These are phyloP conservation scores for Yamadazyma epiphylla DNA, from an alignment of 1,139 yeast genomes.

Conservation along the genomic window DNA sequence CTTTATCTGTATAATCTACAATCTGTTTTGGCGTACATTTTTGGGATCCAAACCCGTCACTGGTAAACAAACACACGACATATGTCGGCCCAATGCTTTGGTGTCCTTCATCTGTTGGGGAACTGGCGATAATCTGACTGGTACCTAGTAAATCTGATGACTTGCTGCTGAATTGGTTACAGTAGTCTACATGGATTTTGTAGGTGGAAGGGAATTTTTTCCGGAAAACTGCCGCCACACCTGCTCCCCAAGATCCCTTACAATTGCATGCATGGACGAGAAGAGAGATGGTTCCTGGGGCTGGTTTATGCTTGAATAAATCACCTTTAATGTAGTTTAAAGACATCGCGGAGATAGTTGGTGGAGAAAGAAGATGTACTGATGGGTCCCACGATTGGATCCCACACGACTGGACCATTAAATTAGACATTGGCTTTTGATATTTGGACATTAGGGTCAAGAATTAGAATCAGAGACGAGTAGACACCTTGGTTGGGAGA, in stretches of 20 bases:
- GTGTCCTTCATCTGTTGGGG: slow-evolving; percentile 24
- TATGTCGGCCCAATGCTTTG: slow-evolving; percentile 20
- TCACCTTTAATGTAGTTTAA: slow-evolving; percentile 53
- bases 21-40: slow-evolving; percentile 33
- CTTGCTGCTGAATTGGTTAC: slow-evolving; percentile 25
- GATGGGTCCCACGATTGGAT: too few species aligned
- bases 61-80: slow-evolving; percentile 68
- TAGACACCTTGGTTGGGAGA: too few species aligned
- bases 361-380: too few species aligned
- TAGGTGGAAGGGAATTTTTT: slow-evolving; percentile 51
- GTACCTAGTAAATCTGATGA: slow-evolving; percentile 48
- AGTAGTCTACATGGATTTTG: slow-evolving; percentile 42
- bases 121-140: slow-evolving; percentile 42
- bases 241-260: slow-evolving; percentile 82
- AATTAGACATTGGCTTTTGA: too few species aligned
- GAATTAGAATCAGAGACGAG: too few species aligned
- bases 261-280: slow-evolving; percentile 80
- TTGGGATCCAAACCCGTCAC: slow-evolving; percentile 39
- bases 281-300: slow-evolving; percentile 25
- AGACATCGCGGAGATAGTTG: not conserved
- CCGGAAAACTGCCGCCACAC: slow-evolving; percentile 59
- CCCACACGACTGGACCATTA: too few species aligned
- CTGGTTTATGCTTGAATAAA: slow-evolving; percentile 40
- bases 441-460: too few species aligned
- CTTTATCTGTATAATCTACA: slow-evolving; percentile 41